Evolutionary conservation across 305 asterid genomes (phyloP).

Genomic region (Rubia occidens): DNA sequence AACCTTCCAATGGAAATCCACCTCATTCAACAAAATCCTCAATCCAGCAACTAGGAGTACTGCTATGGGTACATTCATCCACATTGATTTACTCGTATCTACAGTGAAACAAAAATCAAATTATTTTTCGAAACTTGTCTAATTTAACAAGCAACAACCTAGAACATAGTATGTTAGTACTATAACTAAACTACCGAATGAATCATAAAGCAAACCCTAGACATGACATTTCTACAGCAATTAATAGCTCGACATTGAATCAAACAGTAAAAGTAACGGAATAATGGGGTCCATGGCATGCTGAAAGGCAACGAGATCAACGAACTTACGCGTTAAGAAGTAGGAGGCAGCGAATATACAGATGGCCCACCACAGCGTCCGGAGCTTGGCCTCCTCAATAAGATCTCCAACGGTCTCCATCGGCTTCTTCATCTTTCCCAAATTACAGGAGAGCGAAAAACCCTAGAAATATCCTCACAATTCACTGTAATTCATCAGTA

Average conservation of each 20-base stretch:
- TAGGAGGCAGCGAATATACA: constrained; percentile 73
- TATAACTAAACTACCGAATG: background rate
- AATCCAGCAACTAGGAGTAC: constrained; percentile 69
- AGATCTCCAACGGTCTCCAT: constrained; percentile 80
- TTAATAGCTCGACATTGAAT: background rate
- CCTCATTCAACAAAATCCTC: constrained; percentile 63
- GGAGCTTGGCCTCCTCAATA: constrained; percentile 91
- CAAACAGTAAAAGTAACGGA: background rate
- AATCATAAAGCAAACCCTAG: background rate
- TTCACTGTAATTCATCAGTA: constrained; percentile 4
- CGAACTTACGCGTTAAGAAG: constrained; percentile 73
- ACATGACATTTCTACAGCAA: background rate
- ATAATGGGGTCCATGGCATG: background rate
- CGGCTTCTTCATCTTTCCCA: constrained; percentile 30
- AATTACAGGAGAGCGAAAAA: background rate
- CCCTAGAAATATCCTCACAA: constrained; percentile 12
- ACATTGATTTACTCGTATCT: constrained; percentile 94
- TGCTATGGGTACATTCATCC: constrained; percentile 86
- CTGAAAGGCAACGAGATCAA: constrained; percentile 1
- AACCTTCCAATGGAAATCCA: constrained; percentile 79
- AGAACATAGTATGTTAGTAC: background rate
- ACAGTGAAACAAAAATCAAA: constrained; percentile 28
- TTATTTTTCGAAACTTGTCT: background rate
- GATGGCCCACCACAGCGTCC: constrained; percentile 85
- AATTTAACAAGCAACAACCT: background rate